Percentiles rank a stretch among this genome's conserved stretches.
Evolutionary conservation across 106 monocot genomes (phyloP).

Genomic region (Apostasia ramifera): DNA sequence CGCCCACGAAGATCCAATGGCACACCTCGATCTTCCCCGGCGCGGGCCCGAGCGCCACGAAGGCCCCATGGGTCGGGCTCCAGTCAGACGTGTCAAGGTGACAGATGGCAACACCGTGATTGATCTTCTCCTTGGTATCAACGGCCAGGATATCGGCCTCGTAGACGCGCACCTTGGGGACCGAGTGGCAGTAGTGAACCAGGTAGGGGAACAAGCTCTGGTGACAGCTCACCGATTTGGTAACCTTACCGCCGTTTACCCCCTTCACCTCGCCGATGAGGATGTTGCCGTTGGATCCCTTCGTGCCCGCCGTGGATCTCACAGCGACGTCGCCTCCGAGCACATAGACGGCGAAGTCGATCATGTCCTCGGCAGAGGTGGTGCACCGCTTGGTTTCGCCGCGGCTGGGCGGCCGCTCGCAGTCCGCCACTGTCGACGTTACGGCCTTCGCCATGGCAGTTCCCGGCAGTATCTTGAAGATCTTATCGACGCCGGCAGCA

Average conservation of each 20-base stretch:
- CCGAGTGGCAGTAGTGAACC: conserved; percentile 94
- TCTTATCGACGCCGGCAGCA: conserved; percentile 19
- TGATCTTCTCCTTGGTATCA: conserved; percentile 16
- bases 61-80: conserved; percentile 25
- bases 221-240: conserved; percentile 83
- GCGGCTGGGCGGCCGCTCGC: conserved; percentile 66
- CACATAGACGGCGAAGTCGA: conserved; percentile 73
- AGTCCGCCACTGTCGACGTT: conserved; percentile 52
- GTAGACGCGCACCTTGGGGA: conserved; percentile 26
- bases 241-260: conserved; percentile 70
- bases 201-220: conserved; percentile 92
- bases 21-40: conserved; percentile 31
- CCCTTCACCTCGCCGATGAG: conserved; percentile 54
- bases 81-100: conserved; percentile 33
- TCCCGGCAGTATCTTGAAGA: conserved; percentile 38
- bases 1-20: conserved; percentile 40
- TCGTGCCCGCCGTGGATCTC: conserved; percentile 40
- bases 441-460: conserved; percentile 62
- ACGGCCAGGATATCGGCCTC: conserved; percentile 18
- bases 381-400: conserved; percentile 87
- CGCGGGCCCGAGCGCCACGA: conserved; percentile 18
- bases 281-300: conserved; percentile 32
- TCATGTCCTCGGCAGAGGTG: conserved; percentile 77
- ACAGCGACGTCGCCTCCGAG: conserved; percentile 58
- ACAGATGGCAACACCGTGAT: conserved; percentile 28